Evolutionary conservation across 1,284 basidiomycete species (phyloP).

Genomic region (Leccinum solheimii): DNA sequence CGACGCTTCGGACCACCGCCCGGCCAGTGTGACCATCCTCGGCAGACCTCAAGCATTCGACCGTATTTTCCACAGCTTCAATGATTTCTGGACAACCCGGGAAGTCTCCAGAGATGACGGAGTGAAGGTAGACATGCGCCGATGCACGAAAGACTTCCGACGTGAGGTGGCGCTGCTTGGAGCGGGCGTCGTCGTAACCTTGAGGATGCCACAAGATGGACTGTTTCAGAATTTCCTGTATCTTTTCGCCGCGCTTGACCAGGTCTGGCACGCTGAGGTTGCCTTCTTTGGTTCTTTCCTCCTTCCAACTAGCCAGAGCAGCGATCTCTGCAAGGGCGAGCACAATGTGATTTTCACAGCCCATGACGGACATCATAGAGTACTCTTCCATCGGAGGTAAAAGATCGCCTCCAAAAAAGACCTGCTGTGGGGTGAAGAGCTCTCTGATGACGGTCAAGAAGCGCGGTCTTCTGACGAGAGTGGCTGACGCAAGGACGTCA

Average conservation of each 20-base stretch:
- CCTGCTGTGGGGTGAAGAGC: slow-evolving; percentile 51
- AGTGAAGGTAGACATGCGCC: slow-evolving; percentile 68
- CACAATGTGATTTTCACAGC: slow-evolving; percentile 77
- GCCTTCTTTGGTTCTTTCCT: slow-evolving; percentile 38
- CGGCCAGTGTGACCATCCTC: slow-evolving; percentile 44
- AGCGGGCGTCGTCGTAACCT: slow-evolving; percentile 21
- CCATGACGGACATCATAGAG: slow-evolving; percentile 78
- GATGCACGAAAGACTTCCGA: slow-evolving; percentile 75
- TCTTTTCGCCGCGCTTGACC: slow-evolving; percentile 49
- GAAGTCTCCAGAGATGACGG: slow-evolving; percentile 67
- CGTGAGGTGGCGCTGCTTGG: slow-evolving; percentile 50
- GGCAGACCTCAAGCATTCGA: slow-evolving; percentile 49
- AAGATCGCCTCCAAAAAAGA: slow-evolving; percentile 26
- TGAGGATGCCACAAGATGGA: slow-evolving; percentile 13
- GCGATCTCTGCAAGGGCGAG: slow-evolving; percentile 76
- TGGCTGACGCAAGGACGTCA: slow-evolving; percentile 76
- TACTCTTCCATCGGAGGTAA: slow-evolving; percentile 33
- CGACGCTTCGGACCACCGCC: slow-evolving; percentile 71
- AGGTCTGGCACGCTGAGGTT: slow-evolving; percentile 58
- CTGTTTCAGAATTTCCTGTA: slow-evolving; percentile 48
- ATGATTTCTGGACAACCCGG: slow-evolving; percentile 63
- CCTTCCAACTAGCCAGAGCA: slow-evolving; percentile 68
- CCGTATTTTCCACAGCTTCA: slow-evolving; percentile 53
- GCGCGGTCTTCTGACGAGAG: slow-evolving; percentile 55
- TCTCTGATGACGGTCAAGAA: slow-evolving; percentile 58